Conservation (phyloP, 306 rosid genomes). For the Vigna radiata region DNA sequence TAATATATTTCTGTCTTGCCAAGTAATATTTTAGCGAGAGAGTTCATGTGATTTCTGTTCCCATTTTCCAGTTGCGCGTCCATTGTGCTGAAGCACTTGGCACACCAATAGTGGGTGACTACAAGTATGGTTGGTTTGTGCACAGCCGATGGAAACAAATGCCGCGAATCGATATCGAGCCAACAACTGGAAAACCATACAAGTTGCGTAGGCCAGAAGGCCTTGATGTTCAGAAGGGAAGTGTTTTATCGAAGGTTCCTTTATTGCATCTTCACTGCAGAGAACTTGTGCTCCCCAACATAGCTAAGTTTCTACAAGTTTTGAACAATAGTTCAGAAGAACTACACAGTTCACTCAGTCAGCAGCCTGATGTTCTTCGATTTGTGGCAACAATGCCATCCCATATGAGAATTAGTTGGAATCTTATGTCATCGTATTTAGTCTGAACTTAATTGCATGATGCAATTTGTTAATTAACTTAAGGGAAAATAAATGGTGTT, state of each 20-base stretch:
- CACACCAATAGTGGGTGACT: slow-evolving; percentile 95
- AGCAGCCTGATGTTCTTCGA: slow-evolving; percentile 74
- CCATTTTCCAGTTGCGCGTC: slow-evolving; percentile 74
- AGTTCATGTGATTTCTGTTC: slow-evolving; percentile 17
- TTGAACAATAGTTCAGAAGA: slow-evolving; percentile 50
- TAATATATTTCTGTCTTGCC: neutral
- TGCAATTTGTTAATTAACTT: slow-evolving; percentile 3
- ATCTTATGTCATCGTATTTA: slow-evolving; percentile 91
- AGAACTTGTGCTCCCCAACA: slow-evolving; percentile 86
- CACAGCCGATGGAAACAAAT: slow-evolving; percentile 88
- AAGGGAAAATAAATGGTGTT: slow-evolving; percentile 15
- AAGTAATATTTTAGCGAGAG: neutral
- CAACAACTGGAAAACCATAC: slow-evolving; percentile 71
- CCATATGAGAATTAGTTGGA: slow-evolving; percentile 98
- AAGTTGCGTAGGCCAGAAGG: slow-evolving; percentile 87
- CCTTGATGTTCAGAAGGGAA: slow-evolving; percentile 91
- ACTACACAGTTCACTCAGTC: slow-evolving; percentile 45
- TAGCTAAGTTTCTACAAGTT: slow-evolving; percentile 69
- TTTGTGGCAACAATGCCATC: slow-evolving; percentile 92
- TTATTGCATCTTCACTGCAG: slow-evolving; percentile 88
- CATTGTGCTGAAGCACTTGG: slow-evolving; percentile 99
- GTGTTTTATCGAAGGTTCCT: slow-evolving; percentile 91
- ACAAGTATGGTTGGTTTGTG: slow-evolving; percentile 92
- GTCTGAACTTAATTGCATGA: slow-evolving; percentile 49
- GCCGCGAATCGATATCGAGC: slow-evolving; percentile 77